Base-by-base conservation (phyloP, 352 stramenopile genomes). In the Pythium folliculosum region DNA sequence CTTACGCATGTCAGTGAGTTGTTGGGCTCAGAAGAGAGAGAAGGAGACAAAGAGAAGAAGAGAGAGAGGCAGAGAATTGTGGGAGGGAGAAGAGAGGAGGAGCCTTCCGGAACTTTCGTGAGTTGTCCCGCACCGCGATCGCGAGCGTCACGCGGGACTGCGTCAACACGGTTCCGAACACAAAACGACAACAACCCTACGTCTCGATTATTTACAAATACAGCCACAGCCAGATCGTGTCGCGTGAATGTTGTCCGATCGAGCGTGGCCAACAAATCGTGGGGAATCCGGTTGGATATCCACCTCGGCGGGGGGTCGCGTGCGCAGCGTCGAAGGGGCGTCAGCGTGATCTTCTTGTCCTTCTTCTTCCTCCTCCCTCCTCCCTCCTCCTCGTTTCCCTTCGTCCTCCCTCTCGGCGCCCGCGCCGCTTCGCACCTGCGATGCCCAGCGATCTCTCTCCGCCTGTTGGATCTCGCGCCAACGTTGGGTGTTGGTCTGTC, bases 211-310 rank as follows among this genome's bases (percentile, higher is more conserved):
- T 50, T 50, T 50, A 50, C 44, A 50, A 16, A 27, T 25, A 7
- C 23, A 50, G 44, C 3, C 44, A 25, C 17, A 13, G 13, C 30
- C 49, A 37, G 8, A 16, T 13, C 16, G 30, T 57, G 51, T 57
- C 25, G 51, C 51, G 51, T 23, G 51, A 57, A 40, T 44, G 51
- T 57, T 27, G 51, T 40, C n/a, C 51, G 16, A 57, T 17, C 27
- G 16, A 14, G 5, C 40, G 10, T 14, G 10, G 25, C 49, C 51
- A 27, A 45, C 9, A 19, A 44, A 32, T 5, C 21, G 25, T n/a
- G n/a, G n/a, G n/a, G n/a, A n/a, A n/a, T n/a, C 12, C 19, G 14
- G 6, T 7, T 25, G 22, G 27, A 22, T n/a, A 21, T 13, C 40
- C 9, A 21, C 1, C 14, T 2, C 40, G 40, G 3, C n/a, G 19